Evolutionary conservation across 75 land plant genomes (phyloP), one percentile per base, ranked within the genome.

Genomic region (Cryptomeria japonica): DNA sequence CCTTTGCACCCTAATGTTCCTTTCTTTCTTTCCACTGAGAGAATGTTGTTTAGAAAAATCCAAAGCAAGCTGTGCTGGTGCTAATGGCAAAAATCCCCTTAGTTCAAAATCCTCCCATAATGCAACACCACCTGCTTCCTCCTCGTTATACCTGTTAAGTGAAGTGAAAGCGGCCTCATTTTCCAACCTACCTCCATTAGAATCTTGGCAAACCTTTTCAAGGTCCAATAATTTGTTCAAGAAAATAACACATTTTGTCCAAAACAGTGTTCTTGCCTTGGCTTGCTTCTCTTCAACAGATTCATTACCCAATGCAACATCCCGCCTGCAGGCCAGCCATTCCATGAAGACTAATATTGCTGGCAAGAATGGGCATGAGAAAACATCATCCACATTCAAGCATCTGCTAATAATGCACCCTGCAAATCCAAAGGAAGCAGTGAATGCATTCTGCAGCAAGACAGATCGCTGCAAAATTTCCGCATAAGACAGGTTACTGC

Each of bases 81-180:
- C 89, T 83, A 97, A 90, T n/a, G 98, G 97, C 44, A 91, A 61
- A 87, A 96, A 95, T 41, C 98, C 99, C 73, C 94, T 89, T 41
- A 97, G 87, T 78, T 97, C 99, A 89, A 94, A 87, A 78, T 97
- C 99, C 89, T 97, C 99, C 95, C 96, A 95, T 51, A 97, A 88
- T 31, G 95, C 92, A 78, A 89, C 87, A 18, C 90, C 88, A 53
- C 89, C 92, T 87, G 88, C 90, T 85, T 94, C 94, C 13, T 90
- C 94, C 79, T 93, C 96, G n/a, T 92, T 93, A 87, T 93, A 93
- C 41, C 34, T 87, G 75, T 87, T 88, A 89, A 87, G 91, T 25
- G 89, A 77, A 56, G 77, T 76, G 68, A 91, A 92, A 83, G 89
- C 91, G 28, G 89, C 86, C 10, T 88, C 91, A 80, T 89, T 90